Percentiles rank a stretch among this genome's conserved stretches.
These are phyloP conservation scores for Prosopis cineraria DNA, from an alignment of 306 rosid species.

Conservation along the genomic window DNA sequence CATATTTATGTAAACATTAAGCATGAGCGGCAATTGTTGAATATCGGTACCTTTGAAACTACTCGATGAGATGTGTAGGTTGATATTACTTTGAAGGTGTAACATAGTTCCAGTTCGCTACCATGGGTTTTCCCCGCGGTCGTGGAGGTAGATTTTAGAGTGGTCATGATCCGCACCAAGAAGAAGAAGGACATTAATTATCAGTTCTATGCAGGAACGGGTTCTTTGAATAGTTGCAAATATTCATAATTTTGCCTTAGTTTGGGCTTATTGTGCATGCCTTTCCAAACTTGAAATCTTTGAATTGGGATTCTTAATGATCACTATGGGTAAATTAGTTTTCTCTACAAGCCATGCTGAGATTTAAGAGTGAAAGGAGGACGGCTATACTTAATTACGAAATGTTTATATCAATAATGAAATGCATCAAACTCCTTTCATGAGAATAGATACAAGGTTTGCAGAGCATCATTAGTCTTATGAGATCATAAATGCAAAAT, in stretches of 20 bases:
- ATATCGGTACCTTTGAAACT: slow-evolving; percentile 19
- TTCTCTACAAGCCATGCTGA: neutral
- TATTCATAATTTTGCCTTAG: neutral
- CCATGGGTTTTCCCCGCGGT: neutral
- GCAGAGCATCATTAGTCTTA: slow-evolving; percentile 20
- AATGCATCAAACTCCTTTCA: neutral
- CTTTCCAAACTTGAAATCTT: slow-evolving; percentile 9
- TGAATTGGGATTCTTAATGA: slow-evolving; percentile 14
- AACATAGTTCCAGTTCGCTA: neutral
- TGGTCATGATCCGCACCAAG: neutral
- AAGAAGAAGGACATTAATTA: neutral
- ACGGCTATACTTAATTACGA: neutral
- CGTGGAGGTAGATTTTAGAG: slow-evolving; percentile 3
- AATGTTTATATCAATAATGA: slow-evolving; percentile 14
- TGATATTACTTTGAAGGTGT: neutral
- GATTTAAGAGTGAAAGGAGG: neutral
- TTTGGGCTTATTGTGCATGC: neutral
- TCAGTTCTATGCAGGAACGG: neutral
- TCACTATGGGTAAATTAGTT: slow-evolving; percentile 13
- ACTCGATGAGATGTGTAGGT: slow-evolving; percentile 6
- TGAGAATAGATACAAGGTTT: neutral
- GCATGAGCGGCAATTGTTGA: slow-evolving; percentile 4
- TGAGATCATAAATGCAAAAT: neutral
- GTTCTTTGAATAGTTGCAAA: neutral
- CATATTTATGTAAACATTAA: slow-evolving; percentile 3